phyloP scores from a whole-genome alignment of 2,329 filamentous ascomycete species.

The Colletotrichum simmondsii region DNA sequence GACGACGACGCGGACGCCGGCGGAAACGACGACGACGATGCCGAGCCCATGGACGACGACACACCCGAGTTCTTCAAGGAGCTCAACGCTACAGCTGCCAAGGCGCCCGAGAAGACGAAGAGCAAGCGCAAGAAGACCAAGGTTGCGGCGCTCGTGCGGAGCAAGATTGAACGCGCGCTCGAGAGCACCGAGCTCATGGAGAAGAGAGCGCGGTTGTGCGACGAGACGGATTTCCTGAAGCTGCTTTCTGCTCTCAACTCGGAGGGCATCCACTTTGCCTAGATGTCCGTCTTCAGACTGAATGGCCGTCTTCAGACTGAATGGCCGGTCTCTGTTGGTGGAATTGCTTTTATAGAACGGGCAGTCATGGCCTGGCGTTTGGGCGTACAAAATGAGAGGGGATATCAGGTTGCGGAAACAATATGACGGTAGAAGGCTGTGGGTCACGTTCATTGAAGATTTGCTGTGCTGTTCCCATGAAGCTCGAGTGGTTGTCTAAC shows the following conservation, averaged over 20 bases:
- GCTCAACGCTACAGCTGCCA: slow-evolving; percentile 51
- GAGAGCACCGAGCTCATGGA: slow-evolving; percentile 85
- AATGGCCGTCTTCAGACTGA: not conserved
- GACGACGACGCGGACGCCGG: slow-evolving; percentile 55
- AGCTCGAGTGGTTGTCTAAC: not conserved
- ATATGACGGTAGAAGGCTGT: not conserved
- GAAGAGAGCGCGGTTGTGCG: slow-evolving; percentile 85
- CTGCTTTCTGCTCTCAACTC: slow-evolving; percentile 86
- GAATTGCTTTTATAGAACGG: not conserved
- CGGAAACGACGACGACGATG: slow-evolving; percentile 55
- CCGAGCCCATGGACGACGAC: slow-evolving; percentile 73
- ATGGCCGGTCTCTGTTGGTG: not conserved
- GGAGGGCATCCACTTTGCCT: slow-evolving; percentile 92
- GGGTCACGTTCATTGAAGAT: not conserved
- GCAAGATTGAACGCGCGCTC: slow-evolving; percentile 88
- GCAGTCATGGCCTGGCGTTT: slow-evolving; percentile 27
- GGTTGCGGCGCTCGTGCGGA: slow-evolving; percentile 82
- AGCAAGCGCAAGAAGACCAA: slow-evolving; percentile 81
- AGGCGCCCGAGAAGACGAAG: slow-evolving; percentile 66
- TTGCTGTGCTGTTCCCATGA: no score
- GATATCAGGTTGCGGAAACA: slow-evolving; percentile 13
- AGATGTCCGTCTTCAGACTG: slow-evolving; percentile 36
- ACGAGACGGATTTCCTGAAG: slow-evolving; percentile 91
- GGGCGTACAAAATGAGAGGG: slow-evolving; percentile 25
- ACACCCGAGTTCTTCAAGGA: slow-evolving; percentile 88